Evolutionary conservation across 1,139 yeast genomes (phyloP), one percentile per base, ranked within the genome.

Genomic region (Lodderomyces theae): DNA sequence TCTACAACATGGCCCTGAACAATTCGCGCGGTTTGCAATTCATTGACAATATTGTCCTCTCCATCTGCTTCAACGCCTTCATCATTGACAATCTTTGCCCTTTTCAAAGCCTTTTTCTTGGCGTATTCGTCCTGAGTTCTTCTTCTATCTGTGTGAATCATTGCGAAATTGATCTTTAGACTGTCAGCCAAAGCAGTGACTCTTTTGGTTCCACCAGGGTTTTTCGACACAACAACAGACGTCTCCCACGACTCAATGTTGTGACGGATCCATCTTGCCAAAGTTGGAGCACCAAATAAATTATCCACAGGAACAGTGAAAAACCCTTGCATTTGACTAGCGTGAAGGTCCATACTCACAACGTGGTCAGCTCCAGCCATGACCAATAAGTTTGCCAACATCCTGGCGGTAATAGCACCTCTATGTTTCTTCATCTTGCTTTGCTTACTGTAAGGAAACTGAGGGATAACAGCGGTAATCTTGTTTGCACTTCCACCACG

Each of bases 291-390:
- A 21, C 97, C 97, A 57, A 87, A 89, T 48, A 92, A 70, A 62
- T 92, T 92, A 63, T 92, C 99, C 22, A 92, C 97, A 0, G 99
- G 98, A 57, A 89, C 89, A 33, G 95, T 80, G 70, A 92, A 92
- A 60, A 94, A 92, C 11, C 99, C 99, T 70, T 92, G 99, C 97
- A 92, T 94, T 65, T 92, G 99, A 31, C 96, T 83, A 21, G 98
- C 98, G 60, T 94, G 98, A 53, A 92, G 72, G 61, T 92, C 99
- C 97, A 92, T 90, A 5, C 96, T 87, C 32, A 92, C 94, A 48
- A 92, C 95, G 67, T 92, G 99, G 65, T 94, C 98, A 17, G 97
- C 98, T 49, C 99, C 99, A 1, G 99, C 97, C 95, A 92, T 92
- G 42, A 90, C 82, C 51, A 94, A 72, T 57, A 94, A 69, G 54